A percentile compares a stretch with the other conserved stretches of the same genome.
Evolutionary conservation across 202 grass and related monocot species (phyloP).

Genomic region (Hordeum pubiflorum): DNA sequence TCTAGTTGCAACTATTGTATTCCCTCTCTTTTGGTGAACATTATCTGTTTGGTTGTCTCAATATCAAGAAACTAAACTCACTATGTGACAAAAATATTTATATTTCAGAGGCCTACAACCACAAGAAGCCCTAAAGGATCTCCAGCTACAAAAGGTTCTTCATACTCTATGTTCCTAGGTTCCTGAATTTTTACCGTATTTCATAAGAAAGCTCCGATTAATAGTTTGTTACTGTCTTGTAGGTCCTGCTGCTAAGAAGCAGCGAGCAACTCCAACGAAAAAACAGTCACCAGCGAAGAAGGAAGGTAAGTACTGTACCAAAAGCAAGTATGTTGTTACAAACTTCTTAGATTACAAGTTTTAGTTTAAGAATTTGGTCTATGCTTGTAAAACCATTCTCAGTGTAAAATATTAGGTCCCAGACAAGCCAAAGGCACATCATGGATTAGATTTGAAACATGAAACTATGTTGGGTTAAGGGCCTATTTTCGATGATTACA

Average conservation of each 20-base stretch:
- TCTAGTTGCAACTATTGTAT: background rate
- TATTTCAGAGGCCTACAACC: conserved; percentile 45
- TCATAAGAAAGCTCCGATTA: background rate
- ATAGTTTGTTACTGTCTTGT: background rate
- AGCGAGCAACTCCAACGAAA: conserved; percentile 23
- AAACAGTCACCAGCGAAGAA: conserved; percentile 40
- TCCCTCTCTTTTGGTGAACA: background rate
- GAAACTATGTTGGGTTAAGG: background rate
- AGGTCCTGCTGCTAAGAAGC: conserved; percentile 49
- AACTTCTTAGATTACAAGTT: background rate
- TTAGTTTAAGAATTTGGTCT: background rate
- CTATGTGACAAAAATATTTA: conserved; percentile 1
- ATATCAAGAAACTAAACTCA: background rate
- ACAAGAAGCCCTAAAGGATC: conserved; percentile 36
- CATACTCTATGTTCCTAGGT: background rate
- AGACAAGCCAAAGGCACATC: background rate
- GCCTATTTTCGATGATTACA: background rate
- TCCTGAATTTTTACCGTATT: background rate
- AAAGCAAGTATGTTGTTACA: conserved; percentile 15
- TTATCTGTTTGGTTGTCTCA: background rate
- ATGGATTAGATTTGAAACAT: background rate
- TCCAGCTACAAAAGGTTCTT: conserved; percentile 52
- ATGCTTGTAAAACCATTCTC: background rate
- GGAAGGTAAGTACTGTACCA: conserved; percentile 39
- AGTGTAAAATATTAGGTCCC: background rate